Conservation (phyloP, 2,329 filamentous ascomycete genomes). For the Aaosphaeria arxii region DNA sequence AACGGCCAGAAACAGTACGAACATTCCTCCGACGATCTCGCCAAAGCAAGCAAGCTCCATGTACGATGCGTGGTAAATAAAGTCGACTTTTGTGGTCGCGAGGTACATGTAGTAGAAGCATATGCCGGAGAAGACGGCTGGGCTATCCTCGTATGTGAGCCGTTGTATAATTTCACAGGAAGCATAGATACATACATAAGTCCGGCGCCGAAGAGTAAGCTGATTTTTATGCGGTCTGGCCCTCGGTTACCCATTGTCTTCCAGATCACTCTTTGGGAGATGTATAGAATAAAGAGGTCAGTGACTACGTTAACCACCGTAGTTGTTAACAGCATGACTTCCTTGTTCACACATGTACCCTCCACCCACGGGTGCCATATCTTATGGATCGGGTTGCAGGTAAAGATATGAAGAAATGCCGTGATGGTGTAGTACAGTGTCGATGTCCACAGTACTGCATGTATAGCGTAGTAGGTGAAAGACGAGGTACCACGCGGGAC, state of each 20-base stretch:
- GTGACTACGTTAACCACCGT: slow-evolving; percentile 8
- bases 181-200: slow-evolving; percentile 7
- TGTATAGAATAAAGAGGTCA: slow-evolving; percentile 8
- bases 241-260: slow-evolving; percentile 6
- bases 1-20: slow-evolving; percentile 15
- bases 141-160: slow-evolving; percentile 1
- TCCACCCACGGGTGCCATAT: slow-evolving; percentile 10
- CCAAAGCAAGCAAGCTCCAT: slow-evolving; percentile 13
- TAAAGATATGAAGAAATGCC: slow-evolving; percentile 9
- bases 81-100: slow-evolving; percentile 3
- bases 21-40: slow-evolving; percentile 13
- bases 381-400: slow-evolving; percentile 9
- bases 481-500: slow-evolving; percentile 11
- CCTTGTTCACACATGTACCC: slow-evolving; percentile 9
- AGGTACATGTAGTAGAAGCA: slow-evolving; percentile 12
- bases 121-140: slow-evolving; percentile 10
- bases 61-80: slow-evolving; percentile 5
- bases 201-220: slow-evolving; percentile 11
- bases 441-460: slow-evolving; percentile 8
- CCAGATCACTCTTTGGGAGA: slow-evolving; percentile 13
- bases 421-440: slow-evolving; percentile 5
- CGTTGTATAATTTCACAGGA: not conserved
- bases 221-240: slow-evolving; percentile 6
- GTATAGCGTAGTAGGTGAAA: slow-evolving; percentile 8
- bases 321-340: slow-evolving; percentile 6